Conservation (phyloP, 768 basidiomycete genomes). For the Agaricus subrufescens region DNA sequence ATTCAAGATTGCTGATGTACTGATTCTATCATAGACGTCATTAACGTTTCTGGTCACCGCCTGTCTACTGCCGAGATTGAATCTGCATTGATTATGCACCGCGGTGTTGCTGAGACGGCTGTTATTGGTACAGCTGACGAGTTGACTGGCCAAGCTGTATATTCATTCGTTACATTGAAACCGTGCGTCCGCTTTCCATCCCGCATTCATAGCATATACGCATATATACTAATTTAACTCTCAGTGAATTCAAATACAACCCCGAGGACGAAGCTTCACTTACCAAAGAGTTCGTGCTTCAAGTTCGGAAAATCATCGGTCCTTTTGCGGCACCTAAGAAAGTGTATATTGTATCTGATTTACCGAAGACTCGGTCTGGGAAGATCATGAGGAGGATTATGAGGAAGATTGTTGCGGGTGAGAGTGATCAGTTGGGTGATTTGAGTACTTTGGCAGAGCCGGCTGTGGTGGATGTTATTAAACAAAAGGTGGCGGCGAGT, state of each 20-base stretch:
- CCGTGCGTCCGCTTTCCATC: conserved; percentile 51
- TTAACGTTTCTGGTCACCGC: conserved; percentile 97
- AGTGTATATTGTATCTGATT: conserved; percentile 74
- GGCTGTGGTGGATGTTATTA: conserved; percentile 77
- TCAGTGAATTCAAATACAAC: conserved; percentile 78
- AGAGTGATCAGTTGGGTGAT: conserved; percentile 94
- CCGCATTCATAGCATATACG: neutral
- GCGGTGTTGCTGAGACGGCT: conserved; percentile 94
- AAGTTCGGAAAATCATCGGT: conserved; percentile 96
- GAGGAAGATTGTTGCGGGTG: conserved; percentile 93
- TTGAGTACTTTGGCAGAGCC: conserved; percentile 93
- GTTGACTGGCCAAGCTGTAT: conserved; percentile 90
- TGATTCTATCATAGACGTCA: conserved; percentile 58
- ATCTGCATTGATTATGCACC: conserved; percentile 90
- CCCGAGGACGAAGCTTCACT: conserved; percentile 63
- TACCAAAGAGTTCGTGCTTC: conserved; percentile 84
- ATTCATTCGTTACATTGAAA: conserved; percentile 91
- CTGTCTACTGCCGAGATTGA: conserved; percentile 98
- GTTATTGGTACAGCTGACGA: conserved; percentile 87
- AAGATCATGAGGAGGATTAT: conserved; percentile 98
- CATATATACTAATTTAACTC: too few species aligned
- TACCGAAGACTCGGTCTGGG: conserved; percentile 93
- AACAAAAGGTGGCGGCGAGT: conserved; percentile 59
- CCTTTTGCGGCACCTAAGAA: conserved; percentile 98
- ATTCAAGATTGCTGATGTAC: neutral